Conservation (phyloP, 2,329 filamentous ascomycete species). For the Tolypocladium pustulatum region DNA sequence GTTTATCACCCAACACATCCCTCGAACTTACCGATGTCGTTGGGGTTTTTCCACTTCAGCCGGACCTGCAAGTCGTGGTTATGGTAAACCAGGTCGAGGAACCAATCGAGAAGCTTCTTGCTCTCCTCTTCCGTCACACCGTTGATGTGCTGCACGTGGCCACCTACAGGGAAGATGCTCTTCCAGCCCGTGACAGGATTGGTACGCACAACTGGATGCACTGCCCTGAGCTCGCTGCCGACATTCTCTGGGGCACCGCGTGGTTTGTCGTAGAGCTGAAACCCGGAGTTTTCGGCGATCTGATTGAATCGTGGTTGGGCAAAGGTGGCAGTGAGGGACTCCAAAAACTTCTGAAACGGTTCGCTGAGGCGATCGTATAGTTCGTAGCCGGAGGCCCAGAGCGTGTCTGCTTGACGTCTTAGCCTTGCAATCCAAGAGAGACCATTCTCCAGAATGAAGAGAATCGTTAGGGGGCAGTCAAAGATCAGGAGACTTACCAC, state of each 20-base stretch:
- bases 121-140: constrained; percentile 36
- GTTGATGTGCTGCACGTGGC: constrained; percentile 40
- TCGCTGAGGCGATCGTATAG: constrained; percentile 53
- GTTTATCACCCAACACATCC: background rate
- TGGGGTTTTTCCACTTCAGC: constrained; percentile 28
- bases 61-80: constrained; percentile 48
- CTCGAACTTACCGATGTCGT: constrained; percentile 26
- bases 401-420: constrained; percentile 32
- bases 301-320: constrained; percentile 39
- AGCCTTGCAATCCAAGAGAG: background rate
- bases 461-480: too few relatives aligned
- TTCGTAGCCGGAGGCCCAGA: constrained; percentile 60
- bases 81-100: constrained; percentile 37
- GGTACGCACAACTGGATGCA: constrained; percentile 45
- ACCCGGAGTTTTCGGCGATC: constrained; percentile 31
- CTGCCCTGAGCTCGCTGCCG: constrained; percentile 33
- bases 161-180: constrained; percentile 39
- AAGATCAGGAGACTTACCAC: constrained; percentile 26
- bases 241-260: constrained; percentile 41
- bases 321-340: constrained; percentile 45
- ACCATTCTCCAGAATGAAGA: too few relatives aligned
- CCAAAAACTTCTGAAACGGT: constrained; percentile 46
- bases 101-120: constrained; percentile 37
- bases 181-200: constrained; percentile 51
- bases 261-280: constrained; percentile 31